Evolutionary conservation across 2,329 filamentous ascomycete species (phyloP).

Genomic region (Colletotrichum navitas): DNA sequence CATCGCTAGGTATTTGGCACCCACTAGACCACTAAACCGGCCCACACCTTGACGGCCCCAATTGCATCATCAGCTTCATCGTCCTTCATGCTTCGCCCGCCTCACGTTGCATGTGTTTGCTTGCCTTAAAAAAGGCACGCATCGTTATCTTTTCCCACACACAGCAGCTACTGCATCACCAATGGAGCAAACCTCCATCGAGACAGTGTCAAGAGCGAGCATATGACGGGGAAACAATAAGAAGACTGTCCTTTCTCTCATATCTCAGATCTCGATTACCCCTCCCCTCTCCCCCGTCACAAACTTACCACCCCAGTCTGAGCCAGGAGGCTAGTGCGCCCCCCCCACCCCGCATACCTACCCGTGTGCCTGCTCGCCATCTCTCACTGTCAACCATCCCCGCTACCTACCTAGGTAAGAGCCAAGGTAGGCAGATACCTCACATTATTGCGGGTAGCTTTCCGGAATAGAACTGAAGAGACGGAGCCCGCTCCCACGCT

Average conservation of each 20-base stretch:
- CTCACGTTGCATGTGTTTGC: no score
- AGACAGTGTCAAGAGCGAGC: not conserved
- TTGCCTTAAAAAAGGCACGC: not conserved
- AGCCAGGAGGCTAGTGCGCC: not conserved
- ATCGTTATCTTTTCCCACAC: not conserved
- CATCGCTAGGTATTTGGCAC: no score
- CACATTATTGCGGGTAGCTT: conserved; percentile 4
- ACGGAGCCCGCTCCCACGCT: conserved; percentile 3
- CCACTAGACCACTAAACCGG: no score
- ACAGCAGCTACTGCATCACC: not conserved
- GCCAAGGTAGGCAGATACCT: no score
- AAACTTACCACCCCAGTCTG: not conserved
- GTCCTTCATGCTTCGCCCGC: not conserved
- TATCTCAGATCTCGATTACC: conserved; percentile 13
- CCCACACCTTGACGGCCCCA: not conserved
- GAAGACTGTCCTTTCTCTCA: not conserved
- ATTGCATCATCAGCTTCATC: not conserved
- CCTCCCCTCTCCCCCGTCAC: conserved; percentile 3
- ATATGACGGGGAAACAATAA: not conserved
- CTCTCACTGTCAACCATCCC: conserved; percentile 5
- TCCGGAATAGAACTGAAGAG: not conserved
- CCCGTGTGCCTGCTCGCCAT: conserved; percentile 3
- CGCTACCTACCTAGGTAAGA: not conserved
- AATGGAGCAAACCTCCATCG: not conserved
- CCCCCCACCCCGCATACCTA: not conserved